A percentile compares a stretch with the other conserved stretches of the same genome.
Evolutionary conservation across 2,329 filamentous ascomycete species (phyloP).

Genomic region (Macroventuria anomochaeta): DNA sequence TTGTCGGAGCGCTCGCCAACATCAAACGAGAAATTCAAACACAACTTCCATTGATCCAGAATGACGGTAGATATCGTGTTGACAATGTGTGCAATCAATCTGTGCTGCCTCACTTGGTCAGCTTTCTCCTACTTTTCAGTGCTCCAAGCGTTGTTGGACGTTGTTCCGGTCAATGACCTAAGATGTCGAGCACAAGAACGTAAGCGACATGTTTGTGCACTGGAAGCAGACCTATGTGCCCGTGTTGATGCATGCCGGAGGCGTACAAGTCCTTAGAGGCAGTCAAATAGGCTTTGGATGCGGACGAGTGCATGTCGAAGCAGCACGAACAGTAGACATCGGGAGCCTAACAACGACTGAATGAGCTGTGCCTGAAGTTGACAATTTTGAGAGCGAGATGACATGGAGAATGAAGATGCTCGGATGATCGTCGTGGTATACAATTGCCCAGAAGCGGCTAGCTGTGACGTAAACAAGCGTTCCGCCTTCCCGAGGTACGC

Average conservation of each 20-base stretch:
- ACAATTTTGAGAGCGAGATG: background rate
- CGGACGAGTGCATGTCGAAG: background rate
- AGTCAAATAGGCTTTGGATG: background rate
- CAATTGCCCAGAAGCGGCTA: conserved; percentile 8
- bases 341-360: too few relatives aligned
- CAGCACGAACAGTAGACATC: background rate
- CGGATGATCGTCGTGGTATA: conserved; percentile 2
- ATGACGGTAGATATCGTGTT: background rate
- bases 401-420: background rate
- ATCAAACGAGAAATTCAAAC: background rate
- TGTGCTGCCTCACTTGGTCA: too few relatives aligned
- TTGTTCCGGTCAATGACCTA: too few relatives aligned
- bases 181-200: too few relatives aligned
- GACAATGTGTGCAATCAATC: background rate
- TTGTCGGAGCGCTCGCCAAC: conserved; percentile 4
- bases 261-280: background rate
- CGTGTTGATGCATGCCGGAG: background rate
- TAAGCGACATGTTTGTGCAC: background rate
- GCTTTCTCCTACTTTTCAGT: too few relatives aligned
- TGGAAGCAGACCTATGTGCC: background rate
- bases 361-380: too few relatives aligned
- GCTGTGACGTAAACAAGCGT: conserved; percentile 14
- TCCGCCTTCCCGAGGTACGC: conserved; percentile 9
- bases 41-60: background rate
- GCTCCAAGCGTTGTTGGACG: too few relatives aligned